These are phyloP conservation scores for Metschnikowia lochheadii DNA, from an alignment of 805 yeast genomes.

Conservation along the genomic window DNA sequence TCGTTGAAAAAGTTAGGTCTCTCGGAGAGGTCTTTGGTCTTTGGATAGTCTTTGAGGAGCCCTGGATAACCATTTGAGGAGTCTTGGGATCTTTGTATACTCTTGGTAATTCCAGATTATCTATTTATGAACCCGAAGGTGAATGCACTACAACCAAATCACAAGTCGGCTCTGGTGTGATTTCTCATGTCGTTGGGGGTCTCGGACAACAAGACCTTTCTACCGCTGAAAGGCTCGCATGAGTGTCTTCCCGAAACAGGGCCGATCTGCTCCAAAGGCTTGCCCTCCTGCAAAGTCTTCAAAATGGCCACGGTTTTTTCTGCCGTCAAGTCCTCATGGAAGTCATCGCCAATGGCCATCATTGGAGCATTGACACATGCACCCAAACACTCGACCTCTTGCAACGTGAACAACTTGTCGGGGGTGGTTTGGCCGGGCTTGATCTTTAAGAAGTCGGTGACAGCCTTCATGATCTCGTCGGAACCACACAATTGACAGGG, in stretches of 20 bases:
- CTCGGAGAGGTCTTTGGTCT: too few relatives aligned
- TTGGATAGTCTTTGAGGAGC: too few relatives aligned
- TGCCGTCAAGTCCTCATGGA: slow-evolving; percentile 74
- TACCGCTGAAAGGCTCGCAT: slow-evolving; percentile 76
- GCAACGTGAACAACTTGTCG: slow-evolving; percentile 73
- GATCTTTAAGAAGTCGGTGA: slow-evolving; percentile 55
- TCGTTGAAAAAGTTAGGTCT: too few relatives aligned
- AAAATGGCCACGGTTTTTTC: slow-evolving; percentile 59
- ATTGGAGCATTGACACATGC: slow-evolving; percentile 92
- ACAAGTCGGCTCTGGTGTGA: slow-evolving; percentile 71
- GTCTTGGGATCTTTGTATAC: neutral
- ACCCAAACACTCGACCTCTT: slow-evolving; percentile 88
- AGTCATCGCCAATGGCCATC: slow-evolving; percentile 81
- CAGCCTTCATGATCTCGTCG: slow-evolving; percentile 71
- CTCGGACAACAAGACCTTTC: slow-evolving; percentile 53
- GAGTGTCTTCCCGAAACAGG: slow-evolving; percentile 64
- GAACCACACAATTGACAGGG: slow-evolving; percentile 85
- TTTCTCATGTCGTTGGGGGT: slow-evolving; percentile 68
- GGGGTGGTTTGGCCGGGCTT: slow-evolving; percentile 74
- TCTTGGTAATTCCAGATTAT: slow-evolving; percentile 1
- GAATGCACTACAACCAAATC: slow-evolving; percentile 7
- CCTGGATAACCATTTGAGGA: too few relatives aligned
- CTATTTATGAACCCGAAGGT: slow-evolving; percentile 6
- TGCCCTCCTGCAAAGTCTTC: slow-evolving; percentile 61
- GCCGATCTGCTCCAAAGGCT: slow-evolving; percentile 55